These are phyloP conservation scores for Tricholoma hemisulphureum DNA, from an alignment of 768 basidiomycete species.

Conservation along the genomic window DNA sequence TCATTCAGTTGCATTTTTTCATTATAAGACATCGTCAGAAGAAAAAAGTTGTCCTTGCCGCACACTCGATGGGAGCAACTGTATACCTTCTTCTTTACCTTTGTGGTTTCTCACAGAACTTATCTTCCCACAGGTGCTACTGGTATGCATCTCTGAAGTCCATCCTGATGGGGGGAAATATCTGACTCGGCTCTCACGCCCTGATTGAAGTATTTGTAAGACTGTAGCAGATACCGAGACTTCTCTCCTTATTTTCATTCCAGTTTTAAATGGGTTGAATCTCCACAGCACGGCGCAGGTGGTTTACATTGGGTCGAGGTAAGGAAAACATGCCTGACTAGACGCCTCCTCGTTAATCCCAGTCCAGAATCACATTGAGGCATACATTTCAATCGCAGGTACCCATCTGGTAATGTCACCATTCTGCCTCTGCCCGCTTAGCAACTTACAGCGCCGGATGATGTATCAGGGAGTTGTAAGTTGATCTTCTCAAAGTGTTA, in stretches of 20 bases:
- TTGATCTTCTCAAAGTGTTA: not conserved
- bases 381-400: slow-evolving; percentile 81
- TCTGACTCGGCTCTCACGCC: slow-evolving; percentile 1
- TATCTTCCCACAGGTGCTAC: slow-evolving; percentile 36
- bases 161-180: not conserved
- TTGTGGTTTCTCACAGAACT: not conserved
- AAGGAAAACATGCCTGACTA: slow-evolving; percentile 5
- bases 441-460: slow-evolving; percentile 2
- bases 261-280: slow-evolving; percentile 97
- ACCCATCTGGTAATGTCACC: slow-evolving; percentile 64
- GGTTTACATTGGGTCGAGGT: slow-evolving; percentile 93
- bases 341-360: not conserved
- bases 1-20: not conserved
- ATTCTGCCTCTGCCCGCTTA: not conserved
- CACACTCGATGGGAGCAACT: slow-evolving; percentile 85
- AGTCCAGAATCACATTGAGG: slow-evolving; percentile 75
- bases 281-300: slow-evolving; percentile 74
- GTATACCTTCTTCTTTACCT: slow-evolving; percentile 39
- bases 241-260: slow-evolving; percentile 5
- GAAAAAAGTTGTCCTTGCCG: slow-evolving; percentile 79
- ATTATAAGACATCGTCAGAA: slow-evolving; percentile 57
- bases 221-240: slow-evolving; percentile 1
- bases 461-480: slow-evolving; percentile 67
- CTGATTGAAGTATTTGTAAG: slow-evolving; percentile 79
- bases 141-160: slow-evolving; percentile 39